Percentiles rank a stretch among this genome's conserved stretches.
Conservation (phyloP, 2,329 filamentous ascomycete species). For the Clonostachys rhizophaga region DNA sequence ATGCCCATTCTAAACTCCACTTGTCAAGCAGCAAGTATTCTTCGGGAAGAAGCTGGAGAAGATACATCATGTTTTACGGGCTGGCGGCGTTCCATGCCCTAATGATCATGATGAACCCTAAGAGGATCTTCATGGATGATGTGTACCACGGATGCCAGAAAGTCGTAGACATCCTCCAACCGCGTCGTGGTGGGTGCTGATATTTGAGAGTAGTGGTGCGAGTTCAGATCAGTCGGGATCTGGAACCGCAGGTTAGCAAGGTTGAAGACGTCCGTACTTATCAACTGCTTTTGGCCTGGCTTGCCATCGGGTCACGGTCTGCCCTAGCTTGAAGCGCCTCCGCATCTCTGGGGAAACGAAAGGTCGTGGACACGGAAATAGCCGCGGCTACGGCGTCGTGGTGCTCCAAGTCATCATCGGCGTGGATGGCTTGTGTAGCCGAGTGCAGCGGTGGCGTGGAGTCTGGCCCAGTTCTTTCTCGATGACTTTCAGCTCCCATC, state of each 20-base stretch:
- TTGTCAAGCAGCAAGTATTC: too few relatives aligned
- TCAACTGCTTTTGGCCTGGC: constrained; percentile 47
- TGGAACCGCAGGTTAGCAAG: constrained; percentile 11
- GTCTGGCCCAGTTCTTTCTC: too few relatives aligned
- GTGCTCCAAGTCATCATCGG: constrained; percentile 71
- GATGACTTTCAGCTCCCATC: too few relatives aligned
- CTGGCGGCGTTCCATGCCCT: constrained; percentile 85
- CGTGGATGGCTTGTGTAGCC: constrained; percentile 73
- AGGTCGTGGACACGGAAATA: constrained; percentile 88
- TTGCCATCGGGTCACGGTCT: too few relatives aligned
- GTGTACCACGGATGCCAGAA: constrained; percentile 96
- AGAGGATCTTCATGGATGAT: constrained; percentile 72
- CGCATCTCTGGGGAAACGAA: constrained; percentile 72
- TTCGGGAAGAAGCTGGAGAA: too few relatives aligned
- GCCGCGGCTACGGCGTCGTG: constrained; percentile 81
- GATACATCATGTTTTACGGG: constrained; percentile 20
- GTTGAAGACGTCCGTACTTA: constrained; percentile 13
- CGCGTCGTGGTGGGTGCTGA: constrained; percentile 77
- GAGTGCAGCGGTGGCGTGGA: too few relatives aligned
- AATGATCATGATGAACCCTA: constrained; percentile 78
- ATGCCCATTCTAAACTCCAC: too few relatives aligned
- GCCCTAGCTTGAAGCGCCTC: constrained; percentile 45
- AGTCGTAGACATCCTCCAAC: constrained; percentile 75
- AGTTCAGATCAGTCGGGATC: constrained; percentile 48
- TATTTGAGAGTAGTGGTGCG: constrained; percentile 80